Conservation (phyloP, 768 basidiomycete species). For the Boletus pseudopeckii region DNA sequence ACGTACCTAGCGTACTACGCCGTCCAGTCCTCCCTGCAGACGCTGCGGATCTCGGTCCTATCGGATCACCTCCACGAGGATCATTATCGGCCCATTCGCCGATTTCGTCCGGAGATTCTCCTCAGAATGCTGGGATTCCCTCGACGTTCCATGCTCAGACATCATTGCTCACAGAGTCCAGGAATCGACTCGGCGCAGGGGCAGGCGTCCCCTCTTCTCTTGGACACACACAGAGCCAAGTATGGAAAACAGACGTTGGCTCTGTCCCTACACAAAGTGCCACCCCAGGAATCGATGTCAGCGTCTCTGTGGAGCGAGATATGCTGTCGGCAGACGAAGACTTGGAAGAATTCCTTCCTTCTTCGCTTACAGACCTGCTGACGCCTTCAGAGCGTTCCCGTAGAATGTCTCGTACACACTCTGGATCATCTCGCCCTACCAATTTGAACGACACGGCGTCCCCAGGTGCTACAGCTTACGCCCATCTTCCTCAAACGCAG, state of each 20-base stretch:
- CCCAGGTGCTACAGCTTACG: conserved; percentile 8
- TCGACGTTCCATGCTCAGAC: conserved; percentile 82
- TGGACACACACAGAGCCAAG: conserved; percentile 34
- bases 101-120: conserved; percentile 32
- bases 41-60: conserved; percentile 70
- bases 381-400: conserved; percentile 85
- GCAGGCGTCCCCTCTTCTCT: conserved; percentile 63
- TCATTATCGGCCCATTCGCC: conserved; percentile 54
- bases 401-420: conserved; percentile 74
- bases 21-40: conserved; percentile 36
- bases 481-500: conserved; percentile 18
- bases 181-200: conserved; percentile 27
- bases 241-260: conserved; percentile 30
- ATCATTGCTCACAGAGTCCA: conserved; percentile 36
- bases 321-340: conserved; percentile 52
- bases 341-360: conserved; percentile 85
- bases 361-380: conserved; percentile 82
- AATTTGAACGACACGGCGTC: conserved; percentile 22
- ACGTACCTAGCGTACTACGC: conserved; percentile 47
- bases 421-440: conserved; percentile 33
- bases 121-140: conserved; percentile 42
- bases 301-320: conserved; percentile 44
- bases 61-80: conserved; percentile 71
- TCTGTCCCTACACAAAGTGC: conserved; percentile 20
- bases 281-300: conserved; percentile 15